A percentile compares a stretch with the other conserved stretches of the same genome.
These are phyloP conservation scores for Wickerhamomyces sp. DNA, from an alignment of 1,139 yeast genomes.

Conservation along the genomic window DNA sequence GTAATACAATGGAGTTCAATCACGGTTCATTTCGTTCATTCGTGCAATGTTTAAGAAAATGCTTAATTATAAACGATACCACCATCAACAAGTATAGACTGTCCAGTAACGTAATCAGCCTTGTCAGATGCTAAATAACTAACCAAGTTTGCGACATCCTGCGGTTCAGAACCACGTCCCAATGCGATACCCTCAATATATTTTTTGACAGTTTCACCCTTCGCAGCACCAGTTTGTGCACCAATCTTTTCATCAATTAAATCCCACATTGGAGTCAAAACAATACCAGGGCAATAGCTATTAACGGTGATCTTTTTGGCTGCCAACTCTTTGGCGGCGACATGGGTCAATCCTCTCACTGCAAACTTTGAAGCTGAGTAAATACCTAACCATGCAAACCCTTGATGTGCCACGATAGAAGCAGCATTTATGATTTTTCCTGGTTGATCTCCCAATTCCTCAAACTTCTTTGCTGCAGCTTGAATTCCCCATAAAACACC, in stretches of 20 bases:
- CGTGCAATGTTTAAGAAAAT: not conserved
- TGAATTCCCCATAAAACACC: constrained; percentile 30
- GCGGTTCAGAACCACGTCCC: constrained; percentile 24
- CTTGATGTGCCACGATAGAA: constrained; percentile 25
- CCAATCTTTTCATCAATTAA: constrained; percentile 22
- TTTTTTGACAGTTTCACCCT: constrained; percentile 21
- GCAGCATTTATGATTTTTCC: constrained; percentile 30
- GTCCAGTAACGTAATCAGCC: constrained; percentile 40
- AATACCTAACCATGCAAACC: constrained; percentile 19
- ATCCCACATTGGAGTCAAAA: constrained; percentile 28
- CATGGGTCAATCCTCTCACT: constrained; percentile 27
- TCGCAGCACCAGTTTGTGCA: constrained; percentile 17
- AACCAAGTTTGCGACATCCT: constrained; percentile 25
- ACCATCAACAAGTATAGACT: constrained; percentile 39
- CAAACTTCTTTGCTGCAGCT: constrained; percentile 28
- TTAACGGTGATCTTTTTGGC: constrained; percentile 25
- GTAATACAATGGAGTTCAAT: too few relatives aligned
- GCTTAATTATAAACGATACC: constrained; percentile 26
- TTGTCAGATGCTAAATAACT: constrained; percentile 35
- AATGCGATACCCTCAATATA: constrained; percentile 21
- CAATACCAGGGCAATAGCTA: constrained; percentile 28
- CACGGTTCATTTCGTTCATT: not conserved
- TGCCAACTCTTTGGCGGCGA: constrained; percentile 28
- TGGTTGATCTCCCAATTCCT: constrained; percentile 16
- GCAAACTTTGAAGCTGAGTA: constrained; percentile 29